Percentiles rank a stretch among this genome's conserved stretches.
Conservation (phyloP, 352 stramenopile genomes). For the Blastocystis sp. region DNA sequence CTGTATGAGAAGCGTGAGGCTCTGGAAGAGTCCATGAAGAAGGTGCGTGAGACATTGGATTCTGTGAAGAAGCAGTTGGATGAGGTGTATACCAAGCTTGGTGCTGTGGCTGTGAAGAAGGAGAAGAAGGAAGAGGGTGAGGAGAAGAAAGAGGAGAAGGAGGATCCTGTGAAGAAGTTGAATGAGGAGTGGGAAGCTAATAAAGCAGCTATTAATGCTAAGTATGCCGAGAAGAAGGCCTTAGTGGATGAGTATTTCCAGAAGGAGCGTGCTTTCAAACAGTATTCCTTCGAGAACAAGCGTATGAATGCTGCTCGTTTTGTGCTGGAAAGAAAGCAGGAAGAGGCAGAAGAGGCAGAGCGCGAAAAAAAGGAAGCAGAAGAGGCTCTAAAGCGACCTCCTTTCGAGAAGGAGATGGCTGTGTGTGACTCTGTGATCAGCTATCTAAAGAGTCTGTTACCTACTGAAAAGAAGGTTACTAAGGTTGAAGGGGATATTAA, state of each 20-base stretch:
- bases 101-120: not conserved
- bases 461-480: slow-evolving; percentile 3
- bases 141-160: slow-evolving; percentile 25
- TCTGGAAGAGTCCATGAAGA: slow-evolving; percentile 35
- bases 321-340: not conserved
- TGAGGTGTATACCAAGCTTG: slow-evolving; percentile 20
- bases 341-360: slow-evolving; percentile 5
- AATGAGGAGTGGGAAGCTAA: slow-evolving; percentile 51
- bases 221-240: not conserved
- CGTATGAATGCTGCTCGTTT: not conserved
- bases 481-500: not conserved
- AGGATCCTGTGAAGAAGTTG: slow-evolving; percentile 44
- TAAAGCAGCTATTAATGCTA: slow-evolving; percentile 14
- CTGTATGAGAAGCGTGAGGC: not conserved
- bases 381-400: slow-evolving; percentile 40
- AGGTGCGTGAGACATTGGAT: not conserved
- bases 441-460: slow-evolving; percentile 48
- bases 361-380: slow-evolving; percentile 26
- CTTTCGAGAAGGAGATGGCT: slow-evolving; percentile 60
- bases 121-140: slow-evolving; percentile 44
- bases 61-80: slow-evolving; percentile 3
- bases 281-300: not conserved
- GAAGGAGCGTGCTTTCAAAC: not conserved
- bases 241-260: not conserved
- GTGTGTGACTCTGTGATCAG: slow-evolving; percentile 34